Evolutionary conservation across 805 yeast genomes (phyloP), one percentile per base, ranked within the genome.

Genomic region (Vanderwaltozyma yarrowii): DNA sequence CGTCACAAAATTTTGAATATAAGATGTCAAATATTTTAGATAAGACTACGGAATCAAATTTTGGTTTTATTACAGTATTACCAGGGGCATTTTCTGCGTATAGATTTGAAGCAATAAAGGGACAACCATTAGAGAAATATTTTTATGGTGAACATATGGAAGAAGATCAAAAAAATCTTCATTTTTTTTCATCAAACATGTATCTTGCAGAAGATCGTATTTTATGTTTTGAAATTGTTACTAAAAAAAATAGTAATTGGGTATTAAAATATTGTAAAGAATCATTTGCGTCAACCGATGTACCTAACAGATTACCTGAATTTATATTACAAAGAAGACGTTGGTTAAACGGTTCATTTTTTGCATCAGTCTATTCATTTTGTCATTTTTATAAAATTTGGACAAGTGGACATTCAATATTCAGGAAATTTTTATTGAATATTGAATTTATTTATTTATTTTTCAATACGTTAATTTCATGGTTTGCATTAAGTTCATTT

Each of bases 51-150:
- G 98, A 89, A 59, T 80, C 94, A 4, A 83, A 80, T 2, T 89
- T 92, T 63, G 98, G 98, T 0, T 89, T 86, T 55, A 88, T 89
- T 49, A 74, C 94, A 0, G 97, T 92, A 40, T 69, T 92, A 38
- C 97, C 97, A 0, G 97, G 97, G 52, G 97, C 97, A 0, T 88
- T 92, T 51, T 83, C 95, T 13, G 98, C 97, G 0, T 89, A 92
- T 58, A 67, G 97, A 42, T 88, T 78, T 52, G 74, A 68, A 26
- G 97, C 96, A 0, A 66, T 89, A 26, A 67, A 76, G 44, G 96
- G 96, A 6, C 73, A 74, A 31, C 98, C 98, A 3, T 62, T 89
- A 43, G 86, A 80, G 41, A 84, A 86, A 57, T 89, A 89, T 58
- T 80, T 92, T 62, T 84, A 85, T 60, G 97, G 97, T 47, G 96